Base-by-base conservation (phyloP, 495 filamentous ascomycete genomes). In the Talaromyces thailandensis region DNA sequence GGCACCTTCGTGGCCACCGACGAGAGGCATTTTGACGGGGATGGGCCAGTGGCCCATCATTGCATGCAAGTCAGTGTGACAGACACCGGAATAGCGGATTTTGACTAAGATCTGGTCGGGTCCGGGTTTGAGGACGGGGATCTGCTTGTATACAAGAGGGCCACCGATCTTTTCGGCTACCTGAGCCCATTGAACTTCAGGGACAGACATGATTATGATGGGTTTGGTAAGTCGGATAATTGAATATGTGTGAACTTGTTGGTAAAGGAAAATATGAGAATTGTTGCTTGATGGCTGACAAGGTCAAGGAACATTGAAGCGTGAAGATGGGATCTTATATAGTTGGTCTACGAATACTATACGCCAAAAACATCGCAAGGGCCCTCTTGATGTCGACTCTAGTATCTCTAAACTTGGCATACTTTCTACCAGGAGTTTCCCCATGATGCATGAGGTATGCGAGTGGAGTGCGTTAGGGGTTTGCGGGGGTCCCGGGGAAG, bases 21-120 rank as follows among this genome's bases (percentile, higher is more conserved):
- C 85, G 16, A 93, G 80, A 16, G 90, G 89, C 14, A 88, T 72
- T 75, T 93, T 93, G 68, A 78, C 82, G 16, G 73, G 66, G 51
- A 93, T 70, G 25, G 90, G 90, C 90, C 90, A 93, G 75, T 93
- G 90, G 65, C 92, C 90, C 51, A 87, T 89, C 75, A 92, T 79
- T 62, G 91, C 90, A 76, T 92, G 88, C 29, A 89, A 75, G 63
- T 91, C 88, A 0, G 92, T 94, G 80, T 94, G 91, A 79, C 91
- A 96, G 66, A 96, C 92, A 73, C 91, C 91, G 5, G 88, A 87
- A 81, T 86, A 96, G 75, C 91, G 91, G 79, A 96, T 85, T 73
- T 94, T 90, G 71, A 96, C 73, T 63, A 93, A 86, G 37, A 96
- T 86, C 73, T 96, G 89, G 76, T 94, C 91, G 14, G 91, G 85